Base-by-base conservation (phyloP, 148 eudicot genomes). In the Cornus suecica region DNA sequence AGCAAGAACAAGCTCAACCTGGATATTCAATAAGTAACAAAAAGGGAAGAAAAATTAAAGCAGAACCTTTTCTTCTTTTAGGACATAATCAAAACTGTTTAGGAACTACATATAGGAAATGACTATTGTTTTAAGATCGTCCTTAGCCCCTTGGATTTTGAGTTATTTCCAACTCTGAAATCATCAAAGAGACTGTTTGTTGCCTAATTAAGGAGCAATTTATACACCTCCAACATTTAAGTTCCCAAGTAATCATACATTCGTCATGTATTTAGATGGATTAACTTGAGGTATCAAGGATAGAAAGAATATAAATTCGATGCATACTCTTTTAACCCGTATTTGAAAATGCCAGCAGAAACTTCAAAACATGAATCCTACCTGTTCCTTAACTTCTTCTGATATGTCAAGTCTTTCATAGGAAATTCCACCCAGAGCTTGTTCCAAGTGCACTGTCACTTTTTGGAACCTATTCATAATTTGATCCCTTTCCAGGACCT, bases 331-430 rank as follows among this genome's bases (percentile, higher is more conserved):
- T 13, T 14, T 45, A 65, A 65, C 63, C 13, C 10, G 63, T 65
- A 25, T 65, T 29, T 8, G 10, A 6, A 10, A 28, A 25, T 64
- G 68, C 5, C 4, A 27, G 31, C 42, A 37, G 42, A 37, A 37
- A 37, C 4, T 73, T 73, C 14, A 14, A 61, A 51, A 15, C 13
- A 63, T 75, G 68, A 74, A 28, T 71, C 45, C 68, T 83, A 94
- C 98, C 96, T 94, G 98, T 76, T 94, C 98, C 80, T 89, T 92
- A 63, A 94, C 90, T 90, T 94, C 98, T 67, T 94, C 98, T 11
- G 98, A 90, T 51, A 94, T 90, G 79, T 90, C 97, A 81, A 94
- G 97, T 30, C 81, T 85, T 64, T 89, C 94, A 28, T 77, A 84
- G 76, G 85, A 80, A 78, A 92, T 83, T 66, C 81, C 88, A 81